These are phyloP conservation scores for Cyberlindnera mrakii DNA, from an alignment of 805 yeast genomes.

Conservation along the genomic window DNA sequence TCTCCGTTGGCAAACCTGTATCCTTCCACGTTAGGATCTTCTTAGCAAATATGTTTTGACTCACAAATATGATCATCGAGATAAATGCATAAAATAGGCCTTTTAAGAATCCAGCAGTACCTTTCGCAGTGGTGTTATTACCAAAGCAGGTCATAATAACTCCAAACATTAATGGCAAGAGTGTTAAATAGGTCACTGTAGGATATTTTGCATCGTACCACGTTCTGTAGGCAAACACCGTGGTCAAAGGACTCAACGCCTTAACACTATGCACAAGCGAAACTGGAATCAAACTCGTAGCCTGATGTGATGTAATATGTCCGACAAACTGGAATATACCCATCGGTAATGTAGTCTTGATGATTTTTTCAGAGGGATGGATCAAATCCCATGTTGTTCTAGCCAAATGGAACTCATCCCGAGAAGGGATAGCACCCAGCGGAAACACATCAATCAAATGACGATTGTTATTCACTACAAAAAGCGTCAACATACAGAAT, in stretches of 20 bases:
- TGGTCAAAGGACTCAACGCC: slow-evolving; percentile 83
- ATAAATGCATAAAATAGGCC: slow-evolving; percentile 34
- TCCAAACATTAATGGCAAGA: slow-evolving; percentile 75
- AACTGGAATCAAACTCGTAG: slow-evolving; percentile 91
- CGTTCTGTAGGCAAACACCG: slow-evolving; percentile 72
- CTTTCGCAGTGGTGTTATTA: slow-evolving; percentile 21
- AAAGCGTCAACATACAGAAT: slow-evolving; percentile 45
- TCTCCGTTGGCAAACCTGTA: slow-evolving; percentile 22
- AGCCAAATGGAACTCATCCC: slow-evolving; percentile 25
- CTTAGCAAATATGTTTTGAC: slow-evolving; percentile 79
- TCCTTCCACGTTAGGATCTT: slow-evolving; percentile 50
- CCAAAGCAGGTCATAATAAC: slow-evolving; percentile 75
- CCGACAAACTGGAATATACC: slow-evolving; percentile 91
- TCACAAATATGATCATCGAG: slow-evolving; percentile 56
- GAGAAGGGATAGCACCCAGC: slow-evolving; percentile 42
- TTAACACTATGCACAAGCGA: slow-evolving; percentile 91
- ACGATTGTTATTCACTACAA: slow-evolving; percentile 31
- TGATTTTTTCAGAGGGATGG: slow-evolving; percentile 45
- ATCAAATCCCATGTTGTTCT: slow-evolving; percentile 36
- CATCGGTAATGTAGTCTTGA: slow-evolving; percentile 82
- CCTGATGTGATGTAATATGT: slow-evolving; percentile 84
- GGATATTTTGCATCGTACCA: slow-evolving; percentile 55
- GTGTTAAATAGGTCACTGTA: slow-evolving; percentile 64
- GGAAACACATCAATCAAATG: slow-evolving; percentile 33
- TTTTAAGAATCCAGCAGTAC: slow-evolving; percentile 15